Evolutionary conservation across 2,329 filamentous ascomycete genomes (phyloP).

Genomic region (Lachnum nothofagi): DNA sequence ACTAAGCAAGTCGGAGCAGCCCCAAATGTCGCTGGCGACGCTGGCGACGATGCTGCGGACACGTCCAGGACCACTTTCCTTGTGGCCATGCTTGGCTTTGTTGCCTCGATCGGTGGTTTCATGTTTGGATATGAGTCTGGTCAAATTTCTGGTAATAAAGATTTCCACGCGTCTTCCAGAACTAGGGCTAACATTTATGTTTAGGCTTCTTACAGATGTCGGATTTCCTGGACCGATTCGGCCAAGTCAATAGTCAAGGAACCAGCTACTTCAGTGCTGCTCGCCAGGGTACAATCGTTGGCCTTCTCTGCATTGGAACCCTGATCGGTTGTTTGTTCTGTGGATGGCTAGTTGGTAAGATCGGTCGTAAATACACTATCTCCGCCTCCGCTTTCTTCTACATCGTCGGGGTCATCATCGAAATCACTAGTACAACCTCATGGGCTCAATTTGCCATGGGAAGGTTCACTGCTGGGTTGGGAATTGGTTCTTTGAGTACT

Average conservation of each 20-base stretch:
- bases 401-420: constrained; percentile 57
- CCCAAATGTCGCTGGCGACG: background rate
- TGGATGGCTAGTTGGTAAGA: constrained; percentile 56
- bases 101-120: constrained; percentile 52
- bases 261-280: constrained; percentile 48
- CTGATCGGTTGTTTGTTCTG: constrained; percentile 52
- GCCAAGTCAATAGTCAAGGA: too few relatives aligned
- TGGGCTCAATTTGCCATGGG: constrained; percentile 65
- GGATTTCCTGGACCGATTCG: constrained; percentile 53
- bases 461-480: constrained; percentile 60
- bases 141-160: constrained; percentile 48
- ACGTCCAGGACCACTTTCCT: constrained; percentile 32
- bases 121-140: constrained; percentile 45
- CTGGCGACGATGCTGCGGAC: too few relatives aligned
- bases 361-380: constrained; percentile 59
- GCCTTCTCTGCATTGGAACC: constrained; percentile 56
- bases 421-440: constrained; percentile 51
- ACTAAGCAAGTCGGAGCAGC: background rate
- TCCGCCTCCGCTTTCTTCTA: constrained; percentile 58
- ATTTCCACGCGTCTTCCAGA: too few relatives aligned
- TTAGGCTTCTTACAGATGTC: constrained; percentile 56
- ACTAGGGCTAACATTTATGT: constrained; percentile 35
- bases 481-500: constrained; percentile 60
- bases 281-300: constrained; percentile 59
- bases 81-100: constrained; percentile 45